Conservation (phyloP, 176 grass and related monocot genomes). For the Oryza australiensis region DNA sequence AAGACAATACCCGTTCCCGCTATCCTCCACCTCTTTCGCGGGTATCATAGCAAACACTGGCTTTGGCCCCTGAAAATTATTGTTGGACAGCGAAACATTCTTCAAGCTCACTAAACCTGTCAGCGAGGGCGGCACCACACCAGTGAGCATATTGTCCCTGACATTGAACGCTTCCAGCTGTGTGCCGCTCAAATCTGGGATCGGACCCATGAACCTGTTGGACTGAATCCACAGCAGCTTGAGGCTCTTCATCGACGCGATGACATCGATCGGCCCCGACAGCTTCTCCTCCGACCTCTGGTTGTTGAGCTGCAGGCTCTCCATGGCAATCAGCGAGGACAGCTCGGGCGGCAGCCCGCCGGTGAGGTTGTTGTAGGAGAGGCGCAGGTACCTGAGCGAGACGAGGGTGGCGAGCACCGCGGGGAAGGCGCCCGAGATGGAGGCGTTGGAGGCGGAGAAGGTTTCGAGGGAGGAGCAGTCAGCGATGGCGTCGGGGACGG, state of each 20-base stretch:
- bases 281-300: slow-evolving; percentile 55
- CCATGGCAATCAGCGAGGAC: slow-evolving; percentile 31
- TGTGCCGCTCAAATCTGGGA: slow-evolving; percentile 58
- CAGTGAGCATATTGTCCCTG: slow-evolving; percentile 76
- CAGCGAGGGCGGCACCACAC: slow-evolving; percentile 60
- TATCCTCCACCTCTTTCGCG: slow-evolving; percentile 1
- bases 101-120: slow-evolving; percentile 31
- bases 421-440: slow-evolving; percentile 51
- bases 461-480: slow-evolving; percentile 33
- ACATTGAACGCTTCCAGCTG: slow-evolving; percentile 65
- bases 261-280: slow-evolving; percentile 60
- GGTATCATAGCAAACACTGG: slow-evolving; percentile 35
- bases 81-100: slow-evolving; percentile 62
- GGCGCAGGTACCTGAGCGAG: slow-evolving; percentile 43
- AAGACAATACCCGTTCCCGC: slow-evolving; percentile 66
- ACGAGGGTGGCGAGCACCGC: slow-evolving; percentile 53
- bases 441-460: slow-evolving; percentile 64
- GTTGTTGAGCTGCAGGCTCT: slow-evolving; percentile 75
- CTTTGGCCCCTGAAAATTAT: slow-evolving; percentile 71
- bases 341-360: slow-evolving; percentile 55
- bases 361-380: slow-evolving; percentile 71
- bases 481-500: slow-evolving; percentile 40
- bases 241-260: slow-evolving; percentile 58
- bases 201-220: slow-evolving; percentile 70
- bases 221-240: slow-evolving; percentile 68